Evolutionary conservation across 2,329 filamentous ascomycete genomes (phyloP).

Genomic region (Pleomassaria siparia): DNA sequence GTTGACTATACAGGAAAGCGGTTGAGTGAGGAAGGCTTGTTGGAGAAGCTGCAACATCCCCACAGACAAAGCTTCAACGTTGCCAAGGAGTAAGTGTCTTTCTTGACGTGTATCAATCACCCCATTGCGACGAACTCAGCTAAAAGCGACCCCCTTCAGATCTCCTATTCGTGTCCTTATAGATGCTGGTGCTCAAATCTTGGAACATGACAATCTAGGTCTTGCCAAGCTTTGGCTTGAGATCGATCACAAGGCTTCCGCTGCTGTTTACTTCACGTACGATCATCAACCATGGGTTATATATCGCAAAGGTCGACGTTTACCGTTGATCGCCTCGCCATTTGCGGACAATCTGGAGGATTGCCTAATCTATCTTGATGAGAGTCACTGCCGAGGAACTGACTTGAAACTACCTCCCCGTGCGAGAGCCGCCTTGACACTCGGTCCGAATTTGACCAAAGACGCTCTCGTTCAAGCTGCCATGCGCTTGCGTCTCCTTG

Average conservation of each 20-base stretch:
- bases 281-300: slow-evolving; percentile 51
- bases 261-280: slow-evolving; percentile 57
- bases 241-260: slow-evolving; percentile 48
- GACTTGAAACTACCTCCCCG: slow-evolving; percentile 58
- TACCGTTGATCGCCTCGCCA: slow-evolving; percentile 56
- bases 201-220: slow-evolving; percentile 60
- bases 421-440: slow-evolving; percentile 57
- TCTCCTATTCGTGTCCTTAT: slow-evolving; percentile 64
- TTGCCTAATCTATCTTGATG: slow-evolving; percentile 62
- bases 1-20: slow-evolving; percentile 34
- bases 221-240: slow-evolving; percentile 56
- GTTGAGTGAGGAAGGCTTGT: slow-evolving; percentile 50
- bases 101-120: no score
- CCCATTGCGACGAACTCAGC: slow-evolving; percentile 7
- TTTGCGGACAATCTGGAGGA: slow-evolving; percentile 56
- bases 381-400: slow-evolving; percentile 63
- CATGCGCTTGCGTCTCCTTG: slow-evolving; percentile 65
- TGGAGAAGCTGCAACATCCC: slow-evolving; percentile 42
- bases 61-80: neutral
- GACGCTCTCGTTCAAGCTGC: slow-evolving; percentile 67
- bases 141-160: no score
- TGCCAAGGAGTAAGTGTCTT: slow-evolving; percentile 5
- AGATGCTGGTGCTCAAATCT: slow-evolving; percentile 64
- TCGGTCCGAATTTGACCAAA: slow-evolving; percentile 60
- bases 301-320: slow-evolving; percentile 39